Base-by-base conservation (phyloP, 2,329 filamentous ascomycete genomes). In the Emericellopsis cladophorae region DNA sequence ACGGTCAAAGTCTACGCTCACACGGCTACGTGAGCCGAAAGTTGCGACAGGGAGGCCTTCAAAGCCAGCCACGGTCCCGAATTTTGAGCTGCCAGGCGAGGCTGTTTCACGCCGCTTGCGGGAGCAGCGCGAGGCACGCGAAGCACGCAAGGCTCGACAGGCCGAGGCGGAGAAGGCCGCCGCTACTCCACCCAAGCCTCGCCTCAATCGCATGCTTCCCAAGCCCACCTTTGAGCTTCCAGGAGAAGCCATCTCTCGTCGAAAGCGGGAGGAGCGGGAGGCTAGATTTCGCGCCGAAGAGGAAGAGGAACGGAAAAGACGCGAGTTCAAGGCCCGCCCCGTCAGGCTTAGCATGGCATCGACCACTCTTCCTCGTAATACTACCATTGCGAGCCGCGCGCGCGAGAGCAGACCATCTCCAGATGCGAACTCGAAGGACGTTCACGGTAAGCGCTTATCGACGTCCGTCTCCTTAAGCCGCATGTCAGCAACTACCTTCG, bases 291-390 rank as follows among this genome's bases (percentile, higher is more conserved):
- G 62, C 45, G 66, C 65, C 4, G 66, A 79, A 49, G 74, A 76
- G 49, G 75, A 79, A 47, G 76, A 79, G 48, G 72, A 76, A 45
- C 68, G 64, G 21, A 74, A 66, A 54, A 67, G 69, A 42, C 72
- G 76, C 42, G 74, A 80, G 50, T 81, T 81, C 62, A 81, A 79
- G 54, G 77, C 76, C 6, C 67, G 67, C 31, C 76, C 77, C 15
- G 53, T 75, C 31, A 68, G 69, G 34, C 58, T 62, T 40, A 69
- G 62, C 41, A 52, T 64, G 15, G 57, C 56, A 8, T 57, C 63
- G 2, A 56, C 57, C 36, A 54, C 64, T 6, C 46, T 64, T 5
- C 73, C 74, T 32, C 72, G 76, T 22, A 74, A 76, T 37, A 12
- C 4, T 29, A 80, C 74, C 10, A 55, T 68, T 47, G 60, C 76